Conservation (phyloP, 2,329 filamentous ascomycete genomes). For the Colletotrichum liaoningense region DNA sequence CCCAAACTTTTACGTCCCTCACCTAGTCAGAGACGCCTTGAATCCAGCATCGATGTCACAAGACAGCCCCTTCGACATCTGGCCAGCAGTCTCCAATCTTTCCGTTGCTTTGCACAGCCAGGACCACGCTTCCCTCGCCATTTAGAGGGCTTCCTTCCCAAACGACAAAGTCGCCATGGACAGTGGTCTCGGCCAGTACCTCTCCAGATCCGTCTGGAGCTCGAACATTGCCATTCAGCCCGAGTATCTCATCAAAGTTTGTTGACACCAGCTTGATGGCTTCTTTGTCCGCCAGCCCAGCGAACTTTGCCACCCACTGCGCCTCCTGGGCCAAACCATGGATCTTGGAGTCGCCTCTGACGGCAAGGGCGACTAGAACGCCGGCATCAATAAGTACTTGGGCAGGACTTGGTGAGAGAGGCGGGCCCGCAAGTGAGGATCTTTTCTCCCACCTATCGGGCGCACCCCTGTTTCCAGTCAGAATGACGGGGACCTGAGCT, state of each 20-base stretch:
- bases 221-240: constrained; percentile 39
- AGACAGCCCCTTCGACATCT: not conserved
- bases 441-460: constrained; percentile 49
- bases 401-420: constrained; percentile 51
- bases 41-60: not conserved
- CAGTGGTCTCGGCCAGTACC: constrained; percentile 20
- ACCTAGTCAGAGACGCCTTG: not conserved
- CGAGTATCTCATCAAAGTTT: constrained; percentile 54
- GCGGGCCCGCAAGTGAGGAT: constrained; percentile 52
- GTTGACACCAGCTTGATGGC: constrained; percentile 50
- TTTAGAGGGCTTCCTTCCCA: constrained; percentile 55
- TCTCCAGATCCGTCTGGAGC: not conserved
- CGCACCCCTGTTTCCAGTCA: constrained; percentile 50
- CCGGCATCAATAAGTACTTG: constrained; percentile 9
- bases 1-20: not conserved
- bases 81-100: constrained; percentile 26
- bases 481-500: constrained; percentile 53
- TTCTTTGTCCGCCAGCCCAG: constrained; percentile 45
- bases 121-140: constrained; percentile 48
- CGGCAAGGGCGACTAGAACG: not conserved
- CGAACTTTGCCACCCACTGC: constrained; percentile 52
- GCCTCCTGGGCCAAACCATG: constrained; percentile 52
- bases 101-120: constrained; percentile 19
- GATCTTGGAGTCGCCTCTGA: constrained; percentile 49
- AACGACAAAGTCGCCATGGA: constrained; percentile 49